Base-by-base conservation (phyloP, 2,329 filamentous ascomycete genomes). In the Aspergillus sp. region DNA sequence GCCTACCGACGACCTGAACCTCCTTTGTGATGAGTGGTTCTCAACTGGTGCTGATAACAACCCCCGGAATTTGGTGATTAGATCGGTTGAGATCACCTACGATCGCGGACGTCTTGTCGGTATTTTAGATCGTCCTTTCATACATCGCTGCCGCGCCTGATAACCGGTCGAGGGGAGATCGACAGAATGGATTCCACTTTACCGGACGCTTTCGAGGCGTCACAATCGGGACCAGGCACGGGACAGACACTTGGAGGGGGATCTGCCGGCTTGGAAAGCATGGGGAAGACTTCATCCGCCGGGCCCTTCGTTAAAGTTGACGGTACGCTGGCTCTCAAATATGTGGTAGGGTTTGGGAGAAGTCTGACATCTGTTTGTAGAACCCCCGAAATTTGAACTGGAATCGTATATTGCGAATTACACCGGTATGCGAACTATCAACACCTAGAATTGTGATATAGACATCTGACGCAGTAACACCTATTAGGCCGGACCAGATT, bases 351-450 rank as follows among this genome's bases (percentile, higher is more conserved):
- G 38, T 41, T 34, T 43, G 49, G 44, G 45, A 45, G 42, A 46
- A 46, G 41, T 38, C 41, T 48, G 29, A 51, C 46, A 12, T 28
- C 39, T 42, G 8, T 8, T 35, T 34, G 7, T 32, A 91, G 87
- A 88, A 42, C 69, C 79, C 5, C 90, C 91, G 7, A 95, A 91
- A 63, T 84, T 97, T 57, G 93, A 97, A 59, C 78, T 98, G 38
- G 88, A 96, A 51, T 80, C 85, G 34, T 97, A 96, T 67, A 85
- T 95, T 43, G 78, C 84, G 55, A 94, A 96, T 63, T 98, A 97
- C 68, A 77, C 75, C 63, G 88, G 90, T 90, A 70, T 41, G 72
- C 55, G 4, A 4, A 8, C n/a, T 36, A 9, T 39, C 12, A 2
- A 26, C 3, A 9, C 26, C 4, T 26, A 26, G 44, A 42, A 42